Conservation (phyloP, 805 yeast species). For the Saccharomycopsis vini region DNA sequence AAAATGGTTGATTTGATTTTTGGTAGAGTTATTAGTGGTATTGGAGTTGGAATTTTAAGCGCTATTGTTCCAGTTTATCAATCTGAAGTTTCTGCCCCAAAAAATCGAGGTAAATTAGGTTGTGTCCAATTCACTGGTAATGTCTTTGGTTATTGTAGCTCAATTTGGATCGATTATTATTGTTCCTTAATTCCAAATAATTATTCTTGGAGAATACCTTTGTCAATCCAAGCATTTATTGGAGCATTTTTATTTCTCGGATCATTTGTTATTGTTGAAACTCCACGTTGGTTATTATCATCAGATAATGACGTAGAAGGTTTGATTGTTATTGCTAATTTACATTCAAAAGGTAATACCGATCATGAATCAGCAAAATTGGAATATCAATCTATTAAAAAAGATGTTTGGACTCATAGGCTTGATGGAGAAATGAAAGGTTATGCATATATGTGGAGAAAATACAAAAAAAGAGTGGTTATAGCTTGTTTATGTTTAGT, state of each 20-base stretch:
- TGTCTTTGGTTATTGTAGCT: constrained; percentile 67
- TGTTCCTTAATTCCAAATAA: constrained; percentile 57
- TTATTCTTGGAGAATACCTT: constrained; percentile 71
- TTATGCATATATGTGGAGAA: constrained; percentile 64
- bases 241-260: constrained; percentile 65
- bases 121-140: constrained; percentile 87
- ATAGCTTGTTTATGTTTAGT: constrained; percentile 87
- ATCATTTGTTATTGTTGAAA: constrained; percentile 71
- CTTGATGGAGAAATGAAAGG: constrained; percentile 70
- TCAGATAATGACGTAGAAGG: constrained; percentile 79
- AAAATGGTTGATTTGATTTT: constrained; percentile 49
- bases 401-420: constrained; percentile 63
- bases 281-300: constrained; percentile 85
- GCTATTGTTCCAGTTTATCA: constrained; percentile 85
- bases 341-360: constrained; percentile 71
- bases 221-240: constrained; percentile 65
- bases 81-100: constrained; percentile 81
- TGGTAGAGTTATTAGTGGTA: constrained; percentile 71
- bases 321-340: constrained; percentile 71
- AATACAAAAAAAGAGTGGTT: constrained; percentile 68
- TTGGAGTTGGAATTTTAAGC: constrained; percentile 81
- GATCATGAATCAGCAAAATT: constrained; percentile 57
- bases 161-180: constrained; percentile 82
- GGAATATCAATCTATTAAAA: constrained; percentile 77
- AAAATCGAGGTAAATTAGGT: constrained; percentile 75